These are phyloP conservation scores for Quercus robur DNA, from an alignment of 306 rosid genomes.

Conservation along the genomic window DNA sequence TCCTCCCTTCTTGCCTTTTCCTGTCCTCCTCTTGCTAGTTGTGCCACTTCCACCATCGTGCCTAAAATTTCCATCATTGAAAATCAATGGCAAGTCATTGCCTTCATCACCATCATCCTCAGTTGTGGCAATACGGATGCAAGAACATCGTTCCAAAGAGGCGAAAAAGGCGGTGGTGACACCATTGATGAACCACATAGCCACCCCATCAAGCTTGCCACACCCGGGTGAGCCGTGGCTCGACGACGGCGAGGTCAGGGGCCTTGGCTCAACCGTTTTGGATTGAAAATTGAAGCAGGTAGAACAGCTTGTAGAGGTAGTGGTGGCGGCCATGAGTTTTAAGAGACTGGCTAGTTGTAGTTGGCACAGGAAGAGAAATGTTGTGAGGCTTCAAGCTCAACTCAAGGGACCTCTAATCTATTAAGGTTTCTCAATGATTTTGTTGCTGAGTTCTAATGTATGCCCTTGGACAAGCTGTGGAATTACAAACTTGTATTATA, in stretches of 20 bases:
- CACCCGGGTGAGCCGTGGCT: constrained; percentile 38
- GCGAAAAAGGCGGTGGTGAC: constrained; percentile 66
- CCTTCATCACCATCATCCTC: constrained; percentile 54
- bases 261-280: constrained; percentile 27
- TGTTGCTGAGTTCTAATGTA: background rate
- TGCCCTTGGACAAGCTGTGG: background rate
- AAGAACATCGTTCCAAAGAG: constrained; percentile 62
- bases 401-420: background rate
- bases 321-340: constrained; percentile 60
- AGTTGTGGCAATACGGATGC: constrained; percentile 66
- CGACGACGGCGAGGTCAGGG: constrained; percentile 18
- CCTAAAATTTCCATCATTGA: constrained; percentile 60
- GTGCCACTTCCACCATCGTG: constrained; percentile 19
- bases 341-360: background rate
- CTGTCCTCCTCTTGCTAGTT: constrained; percentile 45
- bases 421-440: background rate
- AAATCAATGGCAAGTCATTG: constrained; percentile 67
- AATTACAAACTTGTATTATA: constrained; percentile 1
- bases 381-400: constrained; percentile 23
- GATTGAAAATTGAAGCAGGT: constrained; percentile 54
- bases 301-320: constrained; percentile 47
- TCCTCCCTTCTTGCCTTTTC: constrained; percentile 45
- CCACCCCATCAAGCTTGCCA: constrained; percentile 66
- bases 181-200: constrained; percentile 72
- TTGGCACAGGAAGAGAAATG: background rate